Conservation (phyloP, 352 stramenopile genomes). For the Globisporangium abappressorium region DNA sequence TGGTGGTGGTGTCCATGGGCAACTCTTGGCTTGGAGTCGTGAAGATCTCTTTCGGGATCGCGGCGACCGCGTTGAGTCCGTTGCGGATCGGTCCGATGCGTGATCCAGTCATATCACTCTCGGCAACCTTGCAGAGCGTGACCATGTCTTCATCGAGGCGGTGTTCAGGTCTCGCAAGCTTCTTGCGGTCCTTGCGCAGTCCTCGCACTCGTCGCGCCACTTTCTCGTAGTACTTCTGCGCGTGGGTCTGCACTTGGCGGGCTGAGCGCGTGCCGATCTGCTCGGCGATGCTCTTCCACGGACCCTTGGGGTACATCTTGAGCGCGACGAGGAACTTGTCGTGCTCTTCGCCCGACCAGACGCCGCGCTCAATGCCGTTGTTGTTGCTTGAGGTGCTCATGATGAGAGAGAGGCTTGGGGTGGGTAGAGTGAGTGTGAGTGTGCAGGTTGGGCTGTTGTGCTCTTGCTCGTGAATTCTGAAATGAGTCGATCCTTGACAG, state of each 20-base stretch:
- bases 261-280: constrained; percentile 39
- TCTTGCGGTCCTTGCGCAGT: constrained; percentile 54
- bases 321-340: constrained; percentile 29
- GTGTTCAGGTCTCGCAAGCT: constrained; percentile 49
- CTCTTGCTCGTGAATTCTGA: constrained; percentile 12
- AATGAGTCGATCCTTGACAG: constrained; percentile 7
- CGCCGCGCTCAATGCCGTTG: constrained; percentile 9
- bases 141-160: constrained; percentile 47
- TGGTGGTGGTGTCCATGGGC: background rate
- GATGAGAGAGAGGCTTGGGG: background rate
- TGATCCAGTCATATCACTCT: constrained; percentile 19
- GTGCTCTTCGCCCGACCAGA: constrained; percentile 35
- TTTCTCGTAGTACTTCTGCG: constrained; percentile 70
- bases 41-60: constrained; percentile 17
- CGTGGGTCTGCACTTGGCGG: constrained; percentile 62
- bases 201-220: constrained; percentile 57
- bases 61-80: constrained; percentile 12
- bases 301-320: constrained; percentile 24
- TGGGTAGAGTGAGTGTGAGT: background rate
- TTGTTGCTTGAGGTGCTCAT: constrained; percentile 2
- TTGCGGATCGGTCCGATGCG: constrained; percentile 16
- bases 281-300: constrained; percentile 32
- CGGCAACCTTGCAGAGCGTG: constrained; percentile 9
- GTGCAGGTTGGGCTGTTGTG: background rate
- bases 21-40: background rate